Conservation (phyloP, 257 asterid genomes). For the Cynanchum wilfordii region DNA sequence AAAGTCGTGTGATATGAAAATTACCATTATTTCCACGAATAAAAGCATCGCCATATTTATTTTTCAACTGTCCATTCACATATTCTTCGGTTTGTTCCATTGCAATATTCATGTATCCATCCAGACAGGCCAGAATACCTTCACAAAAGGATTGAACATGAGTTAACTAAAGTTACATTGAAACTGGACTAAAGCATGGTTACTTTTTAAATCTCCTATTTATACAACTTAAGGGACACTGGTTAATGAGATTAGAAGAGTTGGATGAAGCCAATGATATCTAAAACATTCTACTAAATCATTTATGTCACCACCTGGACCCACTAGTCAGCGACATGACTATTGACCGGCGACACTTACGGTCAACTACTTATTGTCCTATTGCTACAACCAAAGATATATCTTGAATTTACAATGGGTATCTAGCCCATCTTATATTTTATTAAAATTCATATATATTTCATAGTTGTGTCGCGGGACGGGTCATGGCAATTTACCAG, state of each 20-base stretch:
- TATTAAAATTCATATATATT: no score
- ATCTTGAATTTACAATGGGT: no score
- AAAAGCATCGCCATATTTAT: conserved; percentile 95
- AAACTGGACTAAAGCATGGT: neutral
- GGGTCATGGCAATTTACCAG: no score
- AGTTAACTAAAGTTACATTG: neutral
- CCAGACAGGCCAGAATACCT: conserved; percentile 95
- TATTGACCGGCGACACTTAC: no score
- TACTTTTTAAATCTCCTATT: neutral
- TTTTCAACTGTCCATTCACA: conserved; percentile 92
- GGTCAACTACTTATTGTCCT: no score
- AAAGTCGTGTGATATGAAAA: neutral
- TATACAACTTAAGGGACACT: neutral
- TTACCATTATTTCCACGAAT: conserved; percentile 95
- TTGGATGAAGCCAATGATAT: neutral
- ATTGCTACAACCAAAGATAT: no score
- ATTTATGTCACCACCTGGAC: neutral
- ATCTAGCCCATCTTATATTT: no score
- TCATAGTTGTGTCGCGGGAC: no score
- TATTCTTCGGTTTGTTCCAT: conserved; percentile 99
- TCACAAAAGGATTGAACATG: neutral
- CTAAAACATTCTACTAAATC: neutral
- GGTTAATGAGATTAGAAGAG: neutral
- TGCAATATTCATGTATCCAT: conserved; percentile 97
- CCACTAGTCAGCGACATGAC: no score